These are phyloP conservation scores for Colletotrichum gloeosporioides DNA, from an alignment of 2,329 filamentous ascomycete species.

Conservation along the genomic window DNA sequence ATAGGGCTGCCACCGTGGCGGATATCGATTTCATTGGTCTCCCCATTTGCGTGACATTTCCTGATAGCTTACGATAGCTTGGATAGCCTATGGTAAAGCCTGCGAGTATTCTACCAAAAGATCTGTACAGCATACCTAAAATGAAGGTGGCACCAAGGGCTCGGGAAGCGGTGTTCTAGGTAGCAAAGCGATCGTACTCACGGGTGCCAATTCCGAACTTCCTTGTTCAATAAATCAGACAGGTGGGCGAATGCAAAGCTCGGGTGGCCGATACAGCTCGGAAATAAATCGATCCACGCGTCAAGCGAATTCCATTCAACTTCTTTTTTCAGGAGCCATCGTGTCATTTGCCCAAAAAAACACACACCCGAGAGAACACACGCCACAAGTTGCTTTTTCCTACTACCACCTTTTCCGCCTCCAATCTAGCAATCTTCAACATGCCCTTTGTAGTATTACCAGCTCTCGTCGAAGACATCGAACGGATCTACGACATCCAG, in stretches of 20 bases:
- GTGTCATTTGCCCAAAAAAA: not conserved
- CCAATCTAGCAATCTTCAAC: not conserved
- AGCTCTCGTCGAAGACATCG: slow-evolving; percentile 49
- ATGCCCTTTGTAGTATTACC: slow-evolving; percentile 42
- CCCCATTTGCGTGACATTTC: not conserved
- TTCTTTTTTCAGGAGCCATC: not conserved
- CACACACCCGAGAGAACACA: not conserved
- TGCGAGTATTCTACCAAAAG: not conserved
- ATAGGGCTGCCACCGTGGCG: not conserved
- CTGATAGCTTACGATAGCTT: not conserved
- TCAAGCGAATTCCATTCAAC: not conserved
- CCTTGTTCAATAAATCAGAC: not conserved
- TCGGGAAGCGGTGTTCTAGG: not conserved
- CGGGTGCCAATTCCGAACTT: not conserved
- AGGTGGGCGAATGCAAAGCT: not conserved
- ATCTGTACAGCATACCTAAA: not conserved
- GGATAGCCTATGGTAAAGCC: not conserved
- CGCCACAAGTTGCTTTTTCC: not conserved
- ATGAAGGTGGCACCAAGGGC: not conserved
- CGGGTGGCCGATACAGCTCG: not conserved
- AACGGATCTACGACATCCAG: slow-evolving; percentile 50
- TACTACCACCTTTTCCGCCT: not conserved
- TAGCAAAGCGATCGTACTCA: not conserved
- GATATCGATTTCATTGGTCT: not conserved
- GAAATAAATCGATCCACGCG: not conserved